Evolutionary conservation across 768 basidiomycete species (phyloP).

Genomic region (Boletus vermiculosoides): DNA sequence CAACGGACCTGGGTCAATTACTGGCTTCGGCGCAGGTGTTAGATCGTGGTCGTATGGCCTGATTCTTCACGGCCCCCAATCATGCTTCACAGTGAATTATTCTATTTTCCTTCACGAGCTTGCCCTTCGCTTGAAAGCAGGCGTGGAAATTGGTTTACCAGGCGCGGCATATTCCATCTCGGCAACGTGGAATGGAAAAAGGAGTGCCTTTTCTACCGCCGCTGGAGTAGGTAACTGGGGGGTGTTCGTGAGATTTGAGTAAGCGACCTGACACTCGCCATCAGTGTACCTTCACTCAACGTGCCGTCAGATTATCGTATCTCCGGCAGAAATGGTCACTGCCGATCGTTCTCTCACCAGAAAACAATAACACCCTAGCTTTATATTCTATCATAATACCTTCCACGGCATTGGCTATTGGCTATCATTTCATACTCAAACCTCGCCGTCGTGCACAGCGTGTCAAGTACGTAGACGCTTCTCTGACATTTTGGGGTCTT

Average conservation of each 20-base stretch:
- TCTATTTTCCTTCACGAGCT: constrained; percentile 55
- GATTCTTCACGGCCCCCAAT: constrained; percentile 44
- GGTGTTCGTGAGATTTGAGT: constrained; percentile 58
- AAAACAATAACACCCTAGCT: constrained; percentile 46
- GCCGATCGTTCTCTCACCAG: constrained; percentile 56
- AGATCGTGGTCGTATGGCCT: constrained; percentile 51
- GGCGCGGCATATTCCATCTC: constrained; percentile 45
- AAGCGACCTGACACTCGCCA: constrained; percentile 14
- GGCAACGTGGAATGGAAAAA: constrained; percentile 50
- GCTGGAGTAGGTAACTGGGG: constrained; percentile 46
- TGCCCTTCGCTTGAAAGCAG: constrained; percentile 49
- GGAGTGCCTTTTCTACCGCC: constrained; percentile 42
- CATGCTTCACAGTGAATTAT: constrained; percentile 51
- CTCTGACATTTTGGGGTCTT: constrained; percentile 11
- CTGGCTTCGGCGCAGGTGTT: constrained; percentile 48
- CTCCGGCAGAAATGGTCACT: constrained; percentile 56
- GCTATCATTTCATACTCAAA: constrained; percentile 57
- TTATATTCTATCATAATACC: constrained; percentile 55
- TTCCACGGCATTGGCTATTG: constrained; percentile 48
- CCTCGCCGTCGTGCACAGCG: constrained; percentile 54
- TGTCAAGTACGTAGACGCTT: constrained; percentile 42
- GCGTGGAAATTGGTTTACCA: constrained; percentile 46
- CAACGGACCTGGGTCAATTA: constrained; percentile 44
- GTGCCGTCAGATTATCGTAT: constrained; percentile 46
- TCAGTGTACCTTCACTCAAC: constrained; percentile 14